phyloP scores from a whole-genome alignment of 768 basidiomycete genomes.

The Lepiota brunneoincarnata region DNA sequence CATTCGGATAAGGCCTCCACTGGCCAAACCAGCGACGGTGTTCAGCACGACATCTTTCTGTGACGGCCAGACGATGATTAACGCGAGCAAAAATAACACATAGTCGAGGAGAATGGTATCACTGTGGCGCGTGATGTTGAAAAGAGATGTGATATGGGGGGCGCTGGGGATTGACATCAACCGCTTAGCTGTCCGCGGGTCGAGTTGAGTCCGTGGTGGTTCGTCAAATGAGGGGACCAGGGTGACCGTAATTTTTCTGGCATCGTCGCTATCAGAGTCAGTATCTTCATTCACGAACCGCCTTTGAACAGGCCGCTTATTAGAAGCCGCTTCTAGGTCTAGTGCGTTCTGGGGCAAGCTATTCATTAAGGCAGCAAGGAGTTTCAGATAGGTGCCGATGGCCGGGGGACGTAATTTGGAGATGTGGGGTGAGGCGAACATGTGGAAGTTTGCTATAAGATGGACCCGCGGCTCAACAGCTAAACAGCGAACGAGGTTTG shows the following conservation, averaged over 20 bases:
- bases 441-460: conserved; percentile 69
- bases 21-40: conserved; percentile 42
- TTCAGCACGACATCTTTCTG: conserved; percentile 58
- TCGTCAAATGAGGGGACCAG: conserved; percentile 35
- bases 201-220: conserved; percentile 40
- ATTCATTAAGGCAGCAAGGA: conserved; percentile 51
- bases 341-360: conserved; percentile 51
- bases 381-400: conserved; percentile 50
- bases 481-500: conserved; percentile 26
- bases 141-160: conserved; percentile 51
- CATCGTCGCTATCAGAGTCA: conserved; percentile 41
- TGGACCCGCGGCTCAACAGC: conserved; percentile 42
- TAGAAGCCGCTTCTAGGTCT: conserved; percentile 32
- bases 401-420: conserved; percentile 40
- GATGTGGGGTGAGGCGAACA: conserved; percentile 66
- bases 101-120: conserved; percentile 42
- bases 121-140: conserved; percentile 40
- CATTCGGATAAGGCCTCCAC: conserved; percentile 68
- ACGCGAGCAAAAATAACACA: conserved; percentile 54
- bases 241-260: conserved; percentile 26
- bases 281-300: conserved; percentile 18
- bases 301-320: background rate
- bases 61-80: conserved; percentile 60
- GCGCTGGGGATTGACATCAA: conserved; percentile 54
- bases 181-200: conserved; percentile 60